phyloP scores from a whole-genome alignment of 108 stramenopile genomes.

The Cyclostephanos tholiformis region DNA sequence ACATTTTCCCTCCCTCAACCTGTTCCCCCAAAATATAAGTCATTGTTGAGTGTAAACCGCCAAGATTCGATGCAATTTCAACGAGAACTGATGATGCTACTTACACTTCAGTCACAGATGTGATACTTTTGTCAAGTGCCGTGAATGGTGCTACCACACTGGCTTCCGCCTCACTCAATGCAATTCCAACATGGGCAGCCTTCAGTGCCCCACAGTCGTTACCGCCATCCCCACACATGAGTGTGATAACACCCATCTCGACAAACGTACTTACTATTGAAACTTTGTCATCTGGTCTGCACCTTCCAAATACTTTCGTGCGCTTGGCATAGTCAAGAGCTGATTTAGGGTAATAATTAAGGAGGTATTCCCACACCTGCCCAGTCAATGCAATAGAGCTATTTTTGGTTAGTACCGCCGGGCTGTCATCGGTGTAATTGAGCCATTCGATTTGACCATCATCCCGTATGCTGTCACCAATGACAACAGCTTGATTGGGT shows the following conservation, averaged over 20 bases:
- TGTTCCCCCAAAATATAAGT: neutral
- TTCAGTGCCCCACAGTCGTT: constrained; percentile 70
- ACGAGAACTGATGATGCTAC: neutral
- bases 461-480: constrained; percentile 27
- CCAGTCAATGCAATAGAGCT: constrained; percentile 63
- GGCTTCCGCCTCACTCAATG: constrained; percentile 72
- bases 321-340: constrained; percentile 34
- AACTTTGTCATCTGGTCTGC: constrained; percentile 66
- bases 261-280: constrained; percentile 61
- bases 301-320: constrained; percentile 64
- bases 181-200: constrained; percentile 66
- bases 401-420: neutral
- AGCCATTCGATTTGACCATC: constrained; percentile 45
- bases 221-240: constrained; percentile 72
- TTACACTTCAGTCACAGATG: constrained; percentile 61
- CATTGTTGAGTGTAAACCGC: neutral
- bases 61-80: neutral
- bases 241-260: constrained; percentile 55
- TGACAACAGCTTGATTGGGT: constrained; percentile 30
- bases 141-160: constrained; percentile 73
- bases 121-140: constrained; percentile 62
- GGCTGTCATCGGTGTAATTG: too few species aligned
- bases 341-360: constrained; percentile 29
- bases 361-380: constrained; percentile 50
- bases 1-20: constrained; percentile 66